Conservation (phyloP, 2,329 filamentous ascomycete species). For the Setomelanomma holmii region DNA sequence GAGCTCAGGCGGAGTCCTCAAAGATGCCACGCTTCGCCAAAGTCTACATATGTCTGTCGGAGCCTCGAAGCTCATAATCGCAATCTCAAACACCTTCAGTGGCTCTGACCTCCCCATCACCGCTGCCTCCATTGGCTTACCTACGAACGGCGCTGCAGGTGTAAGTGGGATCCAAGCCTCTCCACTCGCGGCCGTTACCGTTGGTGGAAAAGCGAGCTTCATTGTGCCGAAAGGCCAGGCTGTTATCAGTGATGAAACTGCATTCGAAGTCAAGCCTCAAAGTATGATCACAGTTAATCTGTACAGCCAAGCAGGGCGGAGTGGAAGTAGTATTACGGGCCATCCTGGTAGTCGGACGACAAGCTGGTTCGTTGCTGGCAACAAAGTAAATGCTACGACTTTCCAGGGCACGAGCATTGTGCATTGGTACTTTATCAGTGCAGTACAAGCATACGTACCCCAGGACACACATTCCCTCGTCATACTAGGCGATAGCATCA, state of each 20-base stretch:
- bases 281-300: conserved; percentile 65
- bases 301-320: conserved; percentile 65
- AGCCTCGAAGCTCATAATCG: conserved; percentile 64
- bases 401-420: neutral
- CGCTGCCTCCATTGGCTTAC: conserved; percentile 64
- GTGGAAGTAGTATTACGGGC: conserved; percentile 64
- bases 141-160: conserved; percentile 62
- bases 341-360: conserved; percentile 72
- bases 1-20: conserved; percentile 64
- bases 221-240: conserved; percentile 53
- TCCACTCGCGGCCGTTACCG: conserved; percentile 46
- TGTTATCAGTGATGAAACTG: conserved; percentile 62
- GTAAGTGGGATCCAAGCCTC: conserved; percentile 58
- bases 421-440: conserved; percentile 62
- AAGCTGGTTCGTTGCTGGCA: conserved; percentile 54
- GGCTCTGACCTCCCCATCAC: conserved; percentile 66
- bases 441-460: conserved; percentile 59
- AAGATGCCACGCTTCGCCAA: conserved; percentile 70
- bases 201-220: conserved; percentile 64
- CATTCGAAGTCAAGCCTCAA: conserved; percentile 53
- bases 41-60: conserved; percentile 67
- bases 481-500: conserved; percentile 70
- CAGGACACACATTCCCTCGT: conserved; percentile 54
- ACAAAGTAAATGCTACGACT: neutral
- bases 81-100: conserved; percentile 72